These are phyloP conservation scores for Russula earlei DNA, from an alignment of 768 basidiomycete species.

Conservation along the genomic window DNA sequence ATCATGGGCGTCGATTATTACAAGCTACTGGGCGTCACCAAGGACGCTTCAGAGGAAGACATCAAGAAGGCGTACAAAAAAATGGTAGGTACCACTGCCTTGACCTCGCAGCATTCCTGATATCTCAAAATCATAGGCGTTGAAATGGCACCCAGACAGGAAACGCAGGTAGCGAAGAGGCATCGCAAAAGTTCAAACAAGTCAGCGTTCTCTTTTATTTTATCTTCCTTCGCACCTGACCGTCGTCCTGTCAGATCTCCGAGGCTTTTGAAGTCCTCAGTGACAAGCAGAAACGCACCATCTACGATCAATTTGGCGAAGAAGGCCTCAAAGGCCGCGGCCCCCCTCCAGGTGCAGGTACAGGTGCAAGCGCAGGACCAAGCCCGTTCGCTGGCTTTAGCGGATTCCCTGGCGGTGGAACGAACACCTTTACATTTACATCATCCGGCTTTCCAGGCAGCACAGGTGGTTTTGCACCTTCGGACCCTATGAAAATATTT, in stretches of 20 bases:
- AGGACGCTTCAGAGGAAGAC: conserved; percentile 68
- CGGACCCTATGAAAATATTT: conserved; percentile 83
- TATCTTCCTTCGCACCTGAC: background rate
- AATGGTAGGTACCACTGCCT: conserved; percentile 42
- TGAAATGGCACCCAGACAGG: conserved; percentile 97
- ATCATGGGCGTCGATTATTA: conserved; percentile 87
- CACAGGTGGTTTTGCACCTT: conserved; percentile 54
- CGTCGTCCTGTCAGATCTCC: conserved; percentile 50
- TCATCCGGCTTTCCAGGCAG: conserved; percentile 21
- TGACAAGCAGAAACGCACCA: conserved; percentile 72
- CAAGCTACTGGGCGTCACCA: conserved; percentile 65
- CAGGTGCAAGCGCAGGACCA: conserved; percentile 37
- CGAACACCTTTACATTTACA: conserved; percentile 48
- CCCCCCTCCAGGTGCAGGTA: conserved; percentile 44
- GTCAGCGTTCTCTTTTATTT: conserved; percentile 30
- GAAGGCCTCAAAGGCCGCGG: conserved; percentile 79
- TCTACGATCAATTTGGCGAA: conserved; percentile 93
- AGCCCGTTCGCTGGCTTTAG: conserved; percentile 29
- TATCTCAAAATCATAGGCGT: conserved; percentile 38
- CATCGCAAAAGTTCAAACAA: conserved; percentile 88
- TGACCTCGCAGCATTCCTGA: background rate
- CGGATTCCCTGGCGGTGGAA: conserved; percentile 43
- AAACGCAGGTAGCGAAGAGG: conserved; percentile 77
- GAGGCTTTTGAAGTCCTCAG: conserved; percentile 95
- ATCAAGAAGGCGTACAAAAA: conserved; percentile 96